phyloP scores from a whole-genome alignment of 164 flowering plant genomes.

The Nymphaea thermarum region DNA sequence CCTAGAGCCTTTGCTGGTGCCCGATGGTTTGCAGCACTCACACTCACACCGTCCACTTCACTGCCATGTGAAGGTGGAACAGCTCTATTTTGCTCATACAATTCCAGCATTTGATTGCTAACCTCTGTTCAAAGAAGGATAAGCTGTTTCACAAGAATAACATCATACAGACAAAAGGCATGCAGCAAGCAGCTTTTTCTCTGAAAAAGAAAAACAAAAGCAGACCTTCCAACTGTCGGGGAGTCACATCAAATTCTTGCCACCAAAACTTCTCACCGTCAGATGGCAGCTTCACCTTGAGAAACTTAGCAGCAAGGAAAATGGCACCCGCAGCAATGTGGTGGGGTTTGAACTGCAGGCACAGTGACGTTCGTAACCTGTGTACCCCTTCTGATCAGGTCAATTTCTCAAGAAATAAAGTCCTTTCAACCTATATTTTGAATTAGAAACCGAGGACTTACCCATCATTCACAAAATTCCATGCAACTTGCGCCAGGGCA shows the following conservation, averaged over 20 bases:
- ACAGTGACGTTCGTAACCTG: conserved; percentile 54
- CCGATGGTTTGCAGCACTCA: conserved; percentile 8
- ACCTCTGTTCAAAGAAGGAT: conserved; percentile 58
- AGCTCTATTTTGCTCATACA: conserved; percentile 77
- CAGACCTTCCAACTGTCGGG: conserved; percentile 24
- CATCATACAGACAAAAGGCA: not conserved
- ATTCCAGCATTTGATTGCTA: conserved; percentile 95
- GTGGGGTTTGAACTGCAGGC: conserved; percentile 64
- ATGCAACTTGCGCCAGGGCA: conserved; percentile 81
- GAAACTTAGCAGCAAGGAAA: conserved; percentile 56
- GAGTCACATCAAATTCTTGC: conserved; percentile 58
- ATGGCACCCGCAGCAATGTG: conserved; percentile 68
- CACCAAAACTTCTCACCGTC: conserved; percentile 50
- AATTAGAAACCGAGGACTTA: conserved; percentile 13
- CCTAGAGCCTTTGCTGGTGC: not conserved
- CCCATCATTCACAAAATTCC: conserved; percentile 95
- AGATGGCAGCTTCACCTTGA: conserved; percentile 40
- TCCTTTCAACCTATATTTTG: conserved; percentile 3
- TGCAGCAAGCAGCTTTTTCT: not conserved
- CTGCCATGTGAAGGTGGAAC: conserved; percentile 52
- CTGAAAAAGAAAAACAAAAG: not conserved
- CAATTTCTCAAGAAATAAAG: conserved; percentile 3
- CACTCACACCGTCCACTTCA: conserved; percentile 65
- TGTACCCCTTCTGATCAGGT: conserved; percentile 3
- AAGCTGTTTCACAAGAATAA: not conserved